Conservation (phyloP, 2,329 filamentous ascomycete species). For the Paraconiothyrium brasiliense region DNA sequence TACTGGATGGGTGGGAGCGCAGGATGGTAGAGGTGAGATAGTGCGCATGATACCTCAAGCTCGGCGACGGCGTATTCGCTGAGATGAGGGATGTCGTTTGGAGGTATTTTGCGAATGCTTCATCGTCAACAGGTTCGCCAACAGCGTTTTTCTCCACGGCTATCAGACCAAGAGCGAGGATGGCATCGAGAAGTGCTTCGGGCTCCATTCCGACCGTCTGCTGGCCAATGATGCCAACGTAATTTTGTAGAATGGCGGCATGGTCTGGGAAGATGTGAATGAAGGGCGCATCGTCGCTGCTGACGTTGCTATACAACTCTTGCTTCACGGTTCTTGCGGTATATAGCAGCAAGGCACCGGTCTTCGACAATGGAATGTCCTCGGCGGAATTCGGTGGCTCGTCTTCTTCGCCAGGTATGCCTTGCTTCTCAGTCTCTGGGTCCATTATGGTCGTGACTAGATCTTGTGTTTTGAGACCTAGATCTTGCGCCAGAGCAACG, state of each 20-base stretch:
- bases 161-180: constrained; percentile 62
- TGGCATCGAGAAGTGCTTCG: constrained; percentile 63
- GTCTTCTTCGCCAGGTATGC: constrained; percentile 61
- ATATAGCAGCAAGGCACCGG: constrained; percentile 64
- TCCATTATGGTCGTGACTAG: constrained; percentile 57
- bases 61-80: constrained; percentile 58
- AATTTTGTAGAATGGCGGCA: constrained; percentile 60
- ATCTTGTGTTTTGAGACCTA: constrained; percentile 59
- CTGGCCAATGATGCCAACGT: constrained; percentile 54
- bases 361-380: constrained; percentile 65
- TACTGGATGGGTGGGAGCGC: constrained; percentile 62
- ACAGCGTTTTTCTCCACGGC: constrained; percentile 58
- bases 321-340: constrained; percentile 61
- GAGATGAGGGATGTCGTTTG: constrained; percentile 59
- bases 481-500: constrained; percentile 70
- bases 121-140: constrained; percentile 58
- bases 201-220: constrained; percentile 52
- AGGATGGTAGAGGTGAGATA: constrained; percentile 60
- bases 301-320: constrained; percentile 58
- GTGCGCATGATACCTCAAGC: constrained; percentile 59
- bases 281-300: constrained; percentile 40
- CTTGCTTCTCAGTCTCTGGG: constrained; percentile 50
- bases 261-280: constrained; percentile 64
- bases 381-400: constrained; percentile 62
- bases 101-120: constrained; percentile 63